Evolutionary conservation across 73 alveolate species (phyloP).

Genomic region (Paramecium octaurelia): DNA sequence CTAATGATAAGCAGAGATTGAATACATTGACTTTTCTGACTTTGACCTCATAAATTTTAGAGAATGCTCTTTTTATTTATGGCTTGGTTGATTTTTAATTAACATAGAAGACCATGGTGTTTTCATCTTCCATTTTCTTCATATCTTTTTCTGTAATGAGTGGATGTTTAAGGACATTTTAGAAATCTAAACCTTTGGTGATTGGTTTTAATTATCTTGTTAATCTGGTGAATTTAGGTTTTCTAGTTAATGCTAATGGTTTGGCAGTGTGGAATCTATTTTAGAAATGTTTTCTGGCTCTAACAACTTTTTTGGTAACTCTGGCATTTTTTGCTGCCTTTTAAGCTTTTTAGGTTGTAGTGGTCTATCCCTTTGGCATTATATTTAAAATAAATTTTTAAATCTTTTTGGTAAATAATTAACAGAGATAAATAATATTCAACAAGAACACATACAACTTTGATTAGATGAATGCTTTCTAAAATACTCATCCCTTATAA

Average conservation of each 20-base stretch:
- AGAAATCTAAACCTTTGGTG: conserved; percentile 61
- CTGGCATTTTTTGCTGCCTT: conserved; percentile 1
- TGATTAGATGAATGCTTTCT: not conserved
- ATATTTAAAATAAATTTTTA: not conserved
- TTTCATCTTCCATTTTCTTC: conserved; percentile 85
- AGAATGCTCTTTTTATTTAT: conserved; percentile 78
- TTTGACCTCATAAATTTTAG: conserved; percentile 70
- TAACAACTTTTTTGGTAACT: not conserved
- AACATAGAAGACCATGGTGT: conserved; percentile 83
- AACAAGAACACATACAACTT: not conserved
- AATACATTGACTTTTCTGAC: conserved; percentile 73
- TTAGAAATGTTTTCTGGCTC: conserved; percentile 27
- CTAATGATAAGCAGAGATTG: conserved; percentile 2
- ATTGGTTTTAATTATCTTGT: conserved; percentile 33
- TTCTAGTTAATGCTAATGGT: conserved; percentile 43
- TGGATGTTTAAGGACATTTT: conserved; percentile 79
- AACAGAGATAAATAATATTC: not conserved
- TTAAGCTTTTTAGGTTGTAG: conserved; percentile 23
- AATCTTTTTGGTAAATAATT: not conserved
- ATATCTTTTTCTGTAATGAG: conserved; percentile 80
- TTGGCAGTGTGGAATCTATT: conserved; percentile 36
- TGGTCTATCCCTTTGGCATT: conserved; percentile 20
- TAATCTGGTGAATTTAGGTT: conserved; percentile 21
- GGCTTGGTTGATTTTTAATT: conserved; percentile 77
- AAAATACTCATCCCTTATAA: too few relatives aligned